Evolutionary conservation across 352 stramenopile species (phyloP), one percentile per base, ranked within the genome.

Genomic region (Vaucheria bursata): DNA sequence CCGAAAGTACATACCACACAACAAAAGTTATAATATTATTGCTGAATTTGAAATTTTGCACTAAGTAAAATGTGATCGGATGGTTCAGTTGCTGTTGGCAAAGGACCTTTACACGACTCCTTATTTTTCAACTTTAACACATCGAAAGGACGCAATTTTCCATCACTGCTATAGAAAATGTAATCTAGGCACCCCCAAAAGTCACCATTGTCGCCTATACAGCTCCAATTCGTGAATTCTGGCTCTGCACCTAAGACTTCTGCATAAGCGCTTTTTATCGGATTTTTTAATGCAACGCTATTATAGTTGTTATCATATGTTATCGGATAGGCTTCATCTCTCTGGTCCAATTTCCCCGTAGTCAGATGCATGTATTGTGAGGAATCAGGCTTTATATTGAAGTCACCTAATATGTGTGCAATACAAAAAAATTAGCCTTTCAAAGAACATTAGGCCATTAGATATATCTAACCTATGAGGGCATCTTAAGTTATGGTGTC

Each of bases 171-270:
- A 5, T 88, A 76, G 68, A 94, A 93, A 31, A 94, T 89, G 73
- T 94, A 94, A 83, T 94, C 90, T 2, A 94, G 79, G 0, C 88
- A 92, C 74, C 90, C 89, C 79, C 93, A 90, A 68, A 93, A 94
- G 0, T 84, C 75, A 70, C 25, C 38, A 32, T 74, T 74, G 33
- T 74, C 37, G n/a, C 72, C 53, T 31, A 68, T 68, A 34, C 53
- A 68, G 53, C 53, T 68, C 75, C 88, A 90, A 79, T 94, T 94
- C 5, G 90, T 94, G 85, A 92, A 93, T 45, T 93, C 86, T 7
- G 89, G 89, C 78, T 94, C 89, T 36, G 38, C 74, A 3, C 83
- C 83, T 0, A 78, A 64, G 1, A 71, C 65, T 0, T 49, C 77
- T 37, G 78, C 83, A 83, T 94, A 93, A 18, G 89, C 89, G 59